Evolutionary conservation across 192 early-diverging fungal genomes (phyloP), one percentile per base, ranked within the genome.

Genomic region (Funneliformis geosporum): DNA sequence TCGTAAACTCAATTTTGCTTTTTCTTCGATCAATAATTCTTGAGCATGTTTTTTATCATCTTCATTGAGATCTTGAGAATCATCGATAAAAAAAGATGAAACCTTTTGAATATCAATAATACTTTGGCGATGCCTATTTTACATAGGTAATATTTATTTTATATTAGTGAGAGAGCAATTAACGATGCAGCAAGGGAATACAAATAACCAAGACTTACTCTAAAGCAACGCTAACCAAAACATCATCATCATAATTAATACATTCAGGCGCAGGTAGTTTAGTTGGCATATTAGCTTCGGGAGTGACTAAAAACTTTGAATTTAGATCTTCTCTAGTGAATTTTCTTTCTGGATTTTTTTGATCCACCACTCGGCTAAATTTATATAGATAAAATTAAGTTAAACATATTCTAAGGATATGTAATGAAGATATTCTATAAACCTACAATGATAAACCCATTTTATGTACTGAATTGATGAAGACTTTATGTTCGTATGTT

Each of bases 381-480:
- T 47, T 50, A 14, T 10, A 28, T 55, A 75, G n/a, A 33, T 38
- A 62, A 40, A n/a, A 69, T 42, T 42, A 16, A 38, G 5, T 33
- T 38, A 67, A 40, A 16, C 33, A 38, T 33, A 12, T 33, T 38
- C 93, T 91, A 7, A 94, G 87, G 0, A 93, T 90, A 12, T 89
- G 83, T 18, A 87, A 88, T 61, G 6, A 61, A 7, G 7, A 25
- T 23, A 61, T 23, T n/a, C 11, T 33, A 5, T 33, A 25, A 28
- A 55, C 67, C 0, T 25, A 69, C 67, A 69, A n/a, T 12, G 93
- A 84, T 70, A 96, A 83, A 18, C 88, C 87, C 9, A 91, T 80
- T 75, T 97, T 97, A 81, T 93, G 91, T 3, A 93, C 80, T 79
- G 93, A 93, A 73, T 88, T 92, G 46, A 85, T 85, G 60, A 90